These are phyloP conservation scores for Tremella yokohamensis DNA, from an alignment of 768 basidiomycete genomes.

Conservation along the genomic window DNA sequence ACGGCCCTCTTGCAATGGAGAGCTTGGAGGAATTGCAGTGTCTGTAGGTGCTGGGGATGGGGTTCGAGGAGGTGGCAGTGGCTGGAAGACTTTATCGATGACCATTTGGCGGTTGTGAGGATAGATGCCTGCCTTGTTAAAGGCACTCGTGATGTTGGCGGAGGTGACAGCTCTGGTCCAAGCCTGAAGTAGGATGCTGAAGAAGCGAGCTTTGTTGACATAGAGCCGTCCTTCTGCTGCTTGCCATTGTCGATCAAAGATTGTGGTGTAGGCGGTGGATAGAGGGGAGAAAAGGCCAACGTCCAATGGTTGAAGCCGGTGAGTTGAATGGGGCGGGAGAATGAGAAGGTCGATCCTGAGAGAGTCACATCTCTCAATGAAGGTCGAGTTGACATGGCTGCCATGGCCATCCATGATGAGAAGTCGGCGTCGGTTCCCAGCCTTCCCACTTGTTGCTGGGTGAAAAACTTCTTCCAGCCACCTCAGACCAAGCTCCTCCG, in stretches of 20 bases:
- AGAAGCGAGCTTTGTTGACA: constrained; percentile 2
- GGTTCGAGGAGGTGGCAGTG: not conserved
- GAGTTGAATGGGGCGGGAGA: constrained; percentile 12
- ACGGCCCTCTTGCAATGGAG: not conserved
- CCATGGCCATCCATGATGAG: constrained; percentile 15
- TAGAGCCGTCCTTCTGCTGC: not conserved
- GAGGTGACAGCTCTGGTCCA: not conserved
- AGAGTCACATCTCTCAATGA: constrained; percentile 6
- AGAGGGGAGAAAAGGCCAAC: constrained; percentile 9
- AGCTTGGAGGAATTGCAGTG: not conserved
- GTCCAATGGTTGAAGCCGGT: constrained; percentile 15
- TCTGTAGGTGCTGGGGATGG: not conserved
- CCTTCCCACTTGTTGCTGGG: not conserved
- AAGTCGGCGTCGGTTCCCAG: not conserved
- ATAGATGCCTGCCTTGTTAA: not conserved
- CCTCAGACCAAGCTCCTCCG: not conserved
- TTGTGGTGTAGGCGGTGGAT: not conserved
- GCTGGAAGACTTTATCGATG: not conserved
- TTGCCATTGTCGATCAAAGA: not conserved
- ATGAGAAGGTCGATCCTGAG: constrained; percentile 7
- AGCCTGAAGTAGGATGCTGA: not conserved
- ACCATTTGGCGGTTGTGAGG: not conserved
- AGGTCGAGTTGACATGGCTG: constrained; percentile 9
- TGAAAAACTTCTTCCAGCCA: constrained; percentile 5
- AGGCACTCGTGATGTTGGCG: not conserved